Conservation (phyloP, 2,329 filamentous ascomycete genomes). For the Hymenoscyphus repandus region DNA sequence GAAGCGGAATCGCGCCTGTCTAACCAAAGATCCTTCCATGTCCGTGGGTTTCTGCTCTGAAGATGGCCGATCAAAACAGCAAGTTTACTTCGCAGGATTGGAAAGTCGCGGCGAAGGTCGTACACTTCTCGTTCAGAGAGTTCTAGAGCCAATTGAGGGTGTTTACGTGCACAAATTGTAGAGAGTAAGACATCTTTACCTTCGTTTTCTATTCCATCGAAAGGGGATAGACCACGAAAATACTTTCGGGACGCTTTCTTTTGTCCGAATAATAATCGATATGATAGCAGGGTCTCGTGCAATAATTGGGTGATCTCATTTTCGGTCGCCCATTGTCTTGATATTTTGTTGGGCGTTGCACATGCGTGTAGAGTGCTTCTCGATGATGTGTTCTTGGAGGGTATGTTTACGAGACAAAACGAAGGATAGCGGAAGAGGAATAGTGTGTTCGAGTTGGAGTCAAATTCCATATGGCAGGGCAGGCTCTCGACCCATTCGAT, state of each 20-base stretch:
- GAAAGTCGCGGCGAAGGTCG: slow-evolving; percentile 5
- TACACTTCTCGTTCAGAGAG: slow-evolving; percentile 4
- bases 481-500: slow-evolving; percentile 23
- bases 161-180: slow-evolving; percentile 2
- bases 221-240: slow-evolving; percentile 13
- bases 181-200: slow-evolving; percentile 1
- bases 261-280: slow-evolving; percentile 24
- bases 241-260: slow-evolving; percentile 13
- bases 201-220: not conserved
- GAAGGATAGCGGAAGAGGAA: slow-evolving; percentile 26
- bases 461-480: slow-evolving; percentile 24
- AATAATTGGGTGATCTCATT: slow-evolving; percentile 19
- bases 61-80: slow-evolving; percentile 4
- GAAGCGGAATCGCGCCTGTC: slow-evolving; percentile 7
- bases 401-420: slow-evolving; percentile 19
- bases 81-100: slow-evolving; percentile 3
- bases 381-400: not conserved
- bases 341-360: not conserved
- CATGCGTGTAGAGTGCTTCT: not conserved
- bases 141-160: not conserved
- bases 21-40: slow-evolving; percentile 2
- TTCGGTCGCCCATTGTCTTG: not conserved
- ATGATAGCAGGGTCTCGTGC: slow-evolving; percentile 21
- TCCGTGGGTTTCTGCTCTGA: slow-evolving; percentile 3
- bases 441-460: slow-evolving; percentile 17